Percentiles rank a stretch among this genome's conserved stretches.
Evolutionary conservation across 148 eudicot species (phyloP).

Genomic region (Chenopodium quinoa): DNA sequence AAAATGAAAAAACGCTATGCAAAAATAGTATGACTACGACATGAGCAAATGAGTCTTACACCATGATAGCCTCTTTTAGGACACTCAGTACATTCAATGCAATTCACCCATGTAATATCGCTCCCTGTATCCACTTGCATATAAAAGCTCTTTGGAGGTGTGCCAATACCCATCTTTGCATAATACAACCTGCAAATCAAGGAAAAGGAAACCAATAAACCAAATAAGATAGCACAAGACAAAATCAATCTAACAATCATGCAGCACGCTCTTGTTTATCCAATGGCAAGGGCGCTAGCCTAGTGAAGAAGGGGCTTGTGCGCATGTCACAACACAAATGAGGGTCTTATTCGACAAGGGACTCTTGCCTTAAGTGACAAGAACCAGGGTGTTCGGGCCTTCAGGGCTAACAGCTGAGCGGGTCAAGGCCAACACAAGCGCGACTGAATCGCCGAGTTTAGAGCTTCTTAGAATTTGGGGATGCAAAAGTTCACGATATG

Average conservation of each 20-base stretch:
- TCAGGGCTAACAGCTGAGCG: no score
- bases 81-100: conserved; percentile 81
- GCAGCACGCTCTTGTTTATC: no score
- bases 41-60: conserved; percentile 41
- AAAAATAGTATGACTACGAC: neutral
- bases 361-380: no score
- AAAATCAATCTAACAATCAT: neutral
- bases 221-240: neutral
- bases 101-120: conserved; percentile 93
- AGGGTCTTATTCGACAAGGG: no score
- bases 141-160: conserved; percentile 78
- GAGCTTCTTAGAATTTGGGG: no score
- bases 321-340: no score
- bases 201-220: neutral
- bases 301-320: no score
- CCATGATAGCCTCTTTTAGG: conserved; percentile 84
- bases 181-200: conserved; percentile 68
- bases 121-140: conserved; percentile 98
- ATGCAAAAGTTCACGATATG: no score
- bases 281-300: no score
- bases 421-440: no score
- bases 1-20: conserved; percentile 1
- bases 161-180: conserved; percentile 87
- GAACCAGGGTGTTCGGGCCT: no score
- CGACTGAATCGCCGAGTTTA: no score